These are phyloP conservation scores for Zymoseptoria ardabiliae DNA, from an alignment of 2,329 filamentous ascomycete species.

Conservation along the genomic window DNA sequence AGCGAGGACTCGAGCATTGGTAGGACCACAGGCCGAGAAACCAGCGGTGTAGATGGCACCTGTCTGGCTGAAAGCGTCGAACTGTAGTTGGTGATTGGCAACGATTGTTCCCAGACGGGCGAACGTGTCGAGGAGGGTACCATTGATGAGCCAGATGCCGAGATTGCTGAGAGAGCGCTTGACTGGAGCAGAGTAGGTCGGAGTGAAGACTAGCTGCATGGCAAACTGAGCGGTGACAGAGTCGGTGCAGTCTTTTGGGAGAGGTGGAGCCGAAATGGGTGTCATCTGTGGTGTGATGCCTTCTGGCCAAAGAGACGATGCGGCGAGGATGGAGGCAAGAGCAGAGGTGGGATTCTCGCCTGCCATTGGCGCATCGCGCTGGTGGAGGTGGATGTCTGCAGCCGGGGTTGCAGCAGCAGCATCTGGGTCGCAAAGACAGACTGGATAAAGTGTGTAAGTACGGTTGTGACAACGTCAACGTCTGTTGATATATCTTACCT, in stretches of 20 bases:
- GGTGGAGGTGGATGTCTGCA: not conserved
- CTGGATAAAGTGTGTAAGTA: not conserved
- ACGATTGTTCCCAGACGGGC: slow-evolving; percentile 70
- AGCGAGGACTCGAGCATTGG: slow-evolving; percentile 56
- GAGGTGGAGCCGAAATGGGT: not conserved
- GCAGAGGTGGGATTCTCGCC: not conserved
- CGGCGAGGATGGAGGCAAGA: slow-evolving; percentile 1
- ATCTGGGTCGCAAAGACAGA: not conserved
- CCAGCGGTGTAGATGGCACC: slow-evolving; percentile 67
- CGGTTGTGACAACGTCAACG: not conserved
- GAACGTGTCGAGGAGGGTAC: slow-evolving; percentile 57
- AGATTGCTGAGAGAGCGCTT: not conserved
- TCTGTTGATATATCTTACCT: not conserved
- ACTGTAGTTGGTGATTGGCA: slow-evolving; percentile 73
- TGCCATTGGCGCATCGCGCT: not conserved
- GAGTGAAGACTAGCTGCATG: not conserved
- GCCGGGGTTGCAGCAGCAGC: too few species aligned
- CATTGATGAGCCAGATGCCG: slow-evolving; percentile 44
- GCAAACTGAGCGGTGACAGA: not conserved
- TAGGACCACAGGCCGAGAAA: slow-evolving; percentile 55
- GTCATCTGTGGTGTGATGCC: slow-evolving; percentile 1
- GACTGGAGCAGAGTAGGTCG: not conserved
- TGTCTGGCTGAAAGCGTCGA: slow-evolving; percentile 59
- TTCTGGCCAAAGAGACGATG: not conserved
- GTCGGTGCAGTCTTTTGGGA: not conserved